These are phyloP conservation scores for Microglena sp. DNA, from an alignment of 139 green algal species.

Conservation along the genomic window DNA sequence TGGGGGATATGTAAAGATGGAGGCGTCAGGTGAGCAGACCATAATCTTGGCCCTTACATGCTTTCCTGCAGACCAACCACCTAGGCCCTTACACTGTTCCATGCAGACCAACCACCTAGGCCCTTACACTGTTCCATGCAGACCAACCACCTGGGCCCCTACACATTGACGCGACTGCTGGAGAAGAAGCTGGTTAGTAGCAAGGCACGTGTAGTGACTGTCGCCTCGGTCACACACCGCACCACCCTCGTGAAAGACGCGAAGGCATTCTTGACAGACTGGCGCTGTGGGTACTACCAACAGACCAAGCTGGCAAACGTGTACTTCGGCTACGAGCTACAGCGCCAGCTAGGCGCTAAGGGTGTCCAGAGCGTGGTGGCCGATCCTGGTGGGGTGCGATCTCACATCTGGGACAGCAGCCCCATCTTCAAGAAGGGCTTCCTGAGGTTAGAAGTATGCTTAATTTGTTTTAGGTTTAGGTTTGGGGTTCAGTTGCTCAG, in stretches of 20 bases:
- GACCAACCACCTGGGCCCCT: conserved; percentile 64
- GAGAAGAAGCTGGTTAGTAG: conserved; percentile 32
- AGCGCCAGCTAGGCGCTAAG: conserved; percentile 18
- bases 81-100: conserved; percentile 4
- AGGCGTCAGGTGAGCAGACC: no score
- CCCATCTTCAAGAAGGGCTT: conserved; percentile 33
- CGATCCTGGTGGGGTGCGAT: conserved; percentile 60
- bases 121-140: conserved; percentile 9
- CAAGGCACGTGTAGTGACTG: conserved; percentile 35
- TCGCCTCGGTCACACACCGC: conserved; percentile 34
- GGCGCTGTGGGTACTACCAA: conserved; percentile 29
- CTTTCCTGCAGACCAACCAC: conserved; percentile 7
- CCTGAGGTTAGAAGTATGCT: conserved; percentile 18
- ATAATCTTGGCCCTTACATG: no score
- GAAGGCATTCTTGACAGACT: conserved; percentile 21
- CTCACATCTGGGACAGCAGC: conserved; percentile 52
- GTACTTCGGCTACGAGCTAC: conserved; percentile 28
- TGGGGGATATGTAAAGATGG: no score
- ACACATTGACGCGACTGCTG: conserved; percentile 60
- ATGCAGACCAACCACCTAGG: not conserved
- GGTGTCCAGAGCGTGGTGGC: conserved; percentile 26
- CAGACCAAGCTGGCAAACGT: conserved; percentile 54
- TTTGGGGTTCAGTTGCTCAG: no score
- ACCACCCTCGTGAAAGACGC: conserved; percentile 23
- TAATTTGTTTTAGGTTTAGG: not conserved